A percentile compares a stretch with the other conserved stretches of the same genome.
These are phyloP conservation scores for Sporobolus alterniflorus DNA, from an alignment of 202 grass and related monocot genomes.

Conservation along the genomic window DNA sequence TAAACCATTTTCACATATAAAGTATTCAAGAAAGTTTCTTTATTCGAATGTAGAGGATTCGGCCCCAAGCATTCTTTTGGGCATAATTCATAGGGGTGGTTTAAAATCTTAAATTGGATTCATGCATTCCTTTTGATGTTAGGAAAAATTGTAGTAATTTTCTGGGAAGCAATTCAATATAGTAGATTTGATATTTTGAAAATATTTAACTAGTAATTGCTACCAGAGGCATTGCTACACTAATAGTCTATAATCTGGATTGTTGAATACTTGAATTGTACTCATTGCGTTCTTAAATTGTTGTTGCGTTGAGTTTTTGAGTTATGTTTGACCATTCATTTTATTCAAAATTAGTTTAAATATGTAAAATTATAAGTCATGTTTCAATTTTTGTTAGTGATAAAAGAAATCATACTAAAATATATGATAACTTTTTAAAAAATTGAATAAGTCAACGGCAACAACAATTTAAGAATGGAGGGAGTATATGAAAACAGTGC, in stretches of 20 bases:
- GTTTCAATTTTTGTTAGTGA: too few relatives aligned
- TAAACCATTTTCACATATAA: background rate
- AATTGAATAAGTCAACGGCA: too few relatives aligned
- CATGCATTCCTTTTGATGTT: background rate
- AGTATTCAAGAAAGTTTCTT: background rate
- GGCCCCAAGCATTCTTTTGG: background rate
- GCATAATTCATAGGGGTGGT: background rate
- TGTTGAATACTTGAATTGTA: background rate
- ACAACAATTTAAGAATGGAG: too few relatives aligned
- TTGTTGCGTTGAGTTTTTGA: too few relatives aligned
- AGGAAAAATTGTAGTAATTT: background rate
- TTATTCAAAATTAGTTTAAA: too few relatives aligned
- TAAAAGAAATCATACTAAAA: too few relatives aligned
- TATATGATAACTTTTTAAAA: too few relatives aligned
- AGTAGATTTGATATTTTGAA: background rate
- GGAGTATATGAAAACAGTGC: background rate
- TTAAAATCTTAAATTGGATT: too few relatives aligned
- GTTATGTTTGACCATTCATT: too few relatives aligned
- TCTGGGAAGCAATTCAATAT: background rate
- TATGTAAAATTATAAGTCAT: too few relatives aligned
- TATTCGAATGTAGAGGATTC: background rate
- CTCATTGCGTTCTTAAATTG: too few relatives aligned
- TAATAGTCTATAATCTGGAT: background rate
- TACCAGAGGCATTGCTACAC: background rate
- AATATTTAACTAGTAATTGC: background rate